These are phyloP conservation scores for Cynara cardunculus DNA, from an alignment of 129 eudicot genomes.

Conservation along the genomic window DNA sequence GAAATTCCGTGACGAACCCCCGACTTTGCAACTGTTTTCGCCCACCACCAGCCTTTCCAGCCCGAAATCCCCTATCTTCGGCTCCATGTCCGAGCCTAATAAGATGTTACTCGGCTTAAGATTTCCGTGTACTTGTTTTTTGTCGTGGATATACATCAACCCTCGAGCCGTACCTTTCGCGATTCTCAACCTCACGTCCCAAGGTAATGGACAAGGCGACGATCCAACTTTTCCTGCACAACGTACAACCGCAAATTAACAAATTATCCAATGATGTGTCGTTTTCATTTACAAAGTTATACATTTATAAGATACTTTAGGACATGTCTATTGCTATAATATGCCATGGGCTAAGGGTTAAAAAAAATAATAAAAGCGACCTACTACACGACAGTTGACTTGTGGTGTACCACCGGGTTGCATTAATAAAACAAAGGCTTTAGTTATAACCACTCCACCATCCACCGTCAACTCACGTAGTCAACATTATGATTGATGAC, in stretches of 20 bases:
- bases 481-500: not conserved
- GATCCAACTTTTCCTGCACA: slow-evolving; percentile 84
- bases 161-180: slow-evolving; percentile 96
- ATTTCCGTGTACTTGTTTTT: slow-evolving; percentile 89
- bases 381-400: slow-evolving; percentile 52
- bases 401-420: slow-evolving; percentile 26
- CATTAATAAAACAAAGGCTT: slow-evolving; percentile 33
- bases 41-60: slow-evolving; percentile 73
- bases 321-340: slow-evolving; percentile 31
- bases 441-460: slow-evolving; percentile 81
- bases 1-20: slow-evolving; percentile 76
- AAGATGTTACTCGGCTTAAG: slow-evolving; percentile 84
- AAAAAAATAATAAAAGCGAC: slow-evolving; percentile 7
- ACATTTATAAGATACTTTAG: not conserved
- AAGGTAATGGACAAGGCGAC: slow-evolving; percentile 84
- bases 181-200: slow-evolving; percentile 86
- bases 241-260: slow-evolving; percentile 1
- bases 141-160: slow-evolving; percentile 79
- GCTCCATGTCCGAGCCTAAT: slow-evolving; percentile 83
- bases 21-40: slow-evolving; percentile 53
- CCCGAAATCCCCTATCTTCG: slow-evolving; percentile 90
- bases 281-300: slow-evolving; percentile 24
- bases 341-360: slow-evolving; percentile 30
- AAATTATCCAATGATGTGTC: slow-evolving; percentile 21
- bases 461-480: slow-evolving; percentile 37